phyloP scores from a whole-genome alignment of 768 basidiomycete genomes.

The Calocybe gangraenosa region DNA sequence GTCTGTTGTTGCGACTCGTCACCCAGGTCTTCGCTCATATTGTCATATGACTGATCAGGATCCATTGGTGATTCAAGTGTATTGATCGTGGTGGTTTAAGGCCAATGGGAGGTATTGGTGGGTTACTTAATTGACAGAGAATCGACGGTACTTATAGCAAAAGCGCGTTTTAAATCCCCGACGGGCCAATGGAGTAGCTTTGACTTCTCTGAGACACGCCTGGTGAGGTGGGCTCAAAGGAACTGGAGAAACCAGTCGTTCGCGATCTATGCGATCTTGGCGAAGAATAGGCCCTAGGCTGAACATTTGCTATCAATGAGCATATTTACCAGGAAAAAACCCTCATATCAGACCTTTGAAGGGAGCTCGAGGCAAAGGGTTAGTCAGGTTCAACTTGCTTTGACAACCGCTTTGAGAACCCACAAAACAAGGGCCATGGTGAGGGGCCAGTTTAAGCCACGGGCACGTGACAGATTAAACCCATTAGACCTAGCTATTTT shows the following conservation, averaged over 20 bases:
- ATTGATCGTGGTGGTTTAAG: neutral
- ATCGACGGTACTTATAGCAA: slow-evolving; percentile 17
- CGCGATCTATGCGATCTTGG: neutral
- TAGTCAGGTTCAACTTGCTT: neutral
- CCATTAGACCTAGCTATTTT: too few species aligned
- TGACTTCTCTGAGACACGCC: slow-evolving; percentile 11
- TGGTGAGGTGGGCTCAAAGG: slow-evolving; percentile 13
- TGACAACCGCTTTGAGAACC: slow-evolving; percentile 2
- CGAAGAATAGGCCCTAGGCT: too few species aligned
- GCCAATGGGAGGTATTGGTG: neutral
- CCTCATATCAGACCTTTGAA: slow-evolving; percentile 1
- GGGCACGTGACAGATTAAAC: slow-evolving; percentile 8
- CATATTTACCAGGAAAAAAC: neutral
- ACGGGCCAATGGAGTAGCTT: slow-evolving; percentile 12
- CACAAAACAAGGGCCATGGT: slow-evolving; percentile 7
- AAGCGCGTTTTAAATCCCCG: slow-evolving; percentile 30
- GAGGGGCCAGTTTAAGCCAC: slow-evolving; percentile 3
- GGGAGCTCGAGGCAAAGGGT: neutral
- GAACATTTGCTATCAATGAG: too few species aligned
- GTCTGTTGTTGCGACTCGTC: slow-evolving; percentile 34
- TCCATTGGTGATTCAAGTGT: slow-evolving; percentile 13
- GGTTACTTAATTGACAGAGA: neutral
- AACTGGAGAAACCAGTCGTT: slow-evolving; percentile 1
- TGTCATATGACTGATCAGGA: slow-evolving; percentile 10
- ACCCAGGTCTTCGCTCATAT: slow-evolving; percentile 22